Percentiles rank a stretch among this genome's conserved stretches.
These are phyloP conservation scores for Aspergillus bombycis DNA, from an alignment of 2,329 filamentous ascomycete species.

Conservation along the genomic window DNA sequence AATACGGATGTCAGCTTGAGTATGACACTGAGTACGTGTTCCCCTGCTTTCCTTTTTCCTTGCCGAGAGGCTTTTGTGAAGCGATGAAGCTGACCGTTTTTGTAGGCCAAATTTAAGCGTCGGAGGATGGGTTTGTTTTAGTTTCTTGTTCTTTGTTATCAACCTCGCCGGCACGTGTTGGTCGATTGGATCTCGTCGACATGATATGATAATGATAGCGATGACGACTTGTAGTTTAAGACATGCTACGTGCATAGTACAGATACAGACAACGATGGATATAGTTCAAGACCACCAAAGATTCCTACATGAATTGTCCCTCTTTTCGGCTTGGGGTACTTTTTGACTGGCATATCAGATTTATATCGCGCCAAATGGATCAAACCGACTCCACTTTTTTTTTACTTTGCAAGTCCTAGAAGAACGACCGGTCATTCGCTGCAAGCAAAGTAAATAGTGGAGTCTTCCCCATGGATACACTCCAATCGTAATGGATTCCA, in stretches of 20 bases:
- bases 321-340: neutral
- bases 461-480: neutral
- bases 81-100: conserved; percentile 10
- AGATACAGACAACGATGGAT: neutral
- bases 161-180: neutral
- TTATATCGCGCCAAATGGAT: neutral
- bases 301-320: neutral
- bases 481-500: neutral
- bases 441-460: neutral
- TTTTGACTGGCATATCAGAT: neutral
- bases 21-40: conserved; percentile 64
- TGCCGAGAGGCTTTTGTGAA: neutral
- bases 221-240: conserved; percentile 19
- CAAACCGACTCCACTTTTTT: neutral
- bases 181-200: conserved; percentile 1
- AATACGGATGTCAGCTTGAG: conserved; percentile 76
- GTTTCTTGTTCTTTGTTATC: conserved; percentile 2
- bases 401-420: neutral
- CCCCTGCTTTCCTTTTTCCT: neutral
- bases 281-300: neutral
- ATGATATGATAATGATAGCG: conserved; percentile 21
- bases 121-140: neutral
- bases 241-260: neutral
- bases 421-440: neutral
- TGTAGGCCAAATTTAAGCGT: conserved; percentile 24